Evolutionary conservation across 345 rosid genomes (phyloP).

Genomic region (Ceriops zippeliana): DNA sequence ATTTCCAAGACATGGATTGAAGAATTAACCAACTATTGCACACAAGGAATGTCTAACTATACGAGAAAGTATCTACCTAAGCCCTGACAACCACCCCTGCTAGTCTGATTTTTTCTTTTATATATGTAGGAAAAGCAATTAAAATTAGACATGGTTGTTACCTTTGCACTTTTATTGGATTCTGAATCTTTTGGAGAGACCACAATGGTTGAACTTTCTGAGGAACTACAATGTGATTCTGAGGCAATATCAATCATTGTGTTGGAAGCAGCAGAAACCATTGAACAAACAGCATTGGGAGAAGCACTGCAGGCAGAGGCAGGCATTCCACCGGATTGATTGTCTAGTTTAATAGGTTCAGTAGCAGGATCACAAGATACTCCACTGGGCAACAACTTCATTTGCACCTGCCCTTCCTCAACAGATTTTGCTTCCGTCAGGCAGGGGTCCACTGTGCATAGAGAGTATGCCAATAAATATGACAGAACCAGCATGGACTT

Average conservation of each 20-base stretch:
- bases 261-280: constrained; percentile 31
- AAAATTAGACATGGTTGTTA: constrained; percentile 14
- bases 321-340: constrained; percentile 38
- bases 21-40: too few relatives aligned
- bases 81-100: too few relatives aligned
- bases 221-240: constrained; percentile 23
- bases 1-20: too few relatives aligned
- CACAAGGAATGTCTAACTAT: too few relatives aligned
- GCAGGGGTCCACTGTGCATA: constrained; percentile 33
- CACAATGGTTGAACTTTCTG: constrained; percentile 38
- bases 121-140: background rate
- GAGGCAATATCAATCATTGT: constrained; percentile 25
- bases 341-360: constrained; percentile 29
- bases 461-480: constrained; percentile 16
- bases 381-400: constrained; percentile 24
- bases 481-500: background rate
- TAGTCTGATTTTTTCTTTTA: too few relatives aligned
- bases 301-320: constrained; percentile 27
- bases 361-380: constrained; percentile 29
- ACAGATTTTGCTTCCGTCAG: constrained; percentile 36
- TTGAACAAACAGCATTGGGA: constrained; percentile 31
- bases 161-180: constrained; percentile 53
- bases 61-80: too few relatives aligned
- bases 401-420: constrained; percentile 28
- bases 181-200: constrained; percentile 43